phyloP scores from a whole-genome alignment of 2,329 filamentous ascomycete species.

The Chaetothyriales sp. region DNA sequence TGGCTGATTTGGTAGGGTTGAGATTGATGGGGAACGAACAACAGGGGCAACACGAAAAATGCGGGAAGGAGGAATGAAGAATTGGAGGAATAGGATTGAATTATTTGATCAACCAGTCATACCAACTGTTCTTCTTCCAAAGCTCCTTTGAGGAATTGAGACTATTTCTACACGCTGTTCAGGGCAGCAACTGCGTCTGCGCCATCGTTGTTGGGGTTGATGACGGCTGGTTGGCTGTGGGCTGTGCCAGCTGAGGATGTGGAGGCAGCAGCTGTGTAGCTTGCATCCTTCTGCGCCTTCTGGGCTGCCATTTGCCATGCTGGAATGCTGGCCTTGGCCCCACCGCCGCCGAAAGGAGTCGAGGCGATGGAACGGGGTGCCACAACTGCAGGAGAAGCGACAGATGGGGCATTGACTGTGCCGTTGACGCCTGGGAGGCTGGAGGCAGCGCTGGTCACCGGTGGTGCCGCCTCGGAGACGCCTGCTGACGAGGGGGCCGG shows the following conservation, averaged over 20 bases:
- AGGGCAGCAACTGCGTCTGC: slow-evolving; percentile 16
- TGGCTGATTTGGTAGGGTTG: slow-evolving; percentile 33
- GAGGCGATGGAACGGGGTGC: slow-evolving; percentile 6
- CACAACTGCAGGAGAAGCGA: slow-evolving; percentile 3
- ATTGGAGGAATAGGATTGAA: neutral
- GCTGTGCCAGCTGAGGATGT: neutral
- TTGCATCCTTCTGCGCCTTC: slow-evolving; percentile 22
- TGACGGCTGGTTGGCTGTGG: slow-evolving; percentile 4
- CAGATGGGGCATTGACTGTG: slow-evolving; percentile 7
- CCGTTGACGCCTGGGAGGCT: slow-evolving; percentile 5
- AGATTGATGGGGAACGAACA: no score
- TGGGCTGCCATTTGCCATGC: slow-evolving; percentile 65
- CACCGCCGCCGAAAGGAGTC: slow-evolving; percentile 5
- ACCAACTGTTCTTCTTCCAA: neutral
- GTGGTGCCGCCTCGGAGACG: slow-evolving; percentile 13
- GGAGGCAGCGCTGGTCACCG: slow-evolving; percentile 8
- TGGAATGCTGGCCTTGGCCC: slow-evolving; percentile 53
- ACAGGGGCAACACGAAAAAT: no score
- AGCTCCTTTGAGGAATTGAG: no score
- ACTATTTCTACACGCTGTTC: slow-evolving; percentile 2
- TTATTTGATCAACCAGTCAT: neutral
- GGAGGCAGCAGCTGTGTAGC: slow-evolving; percentile 1
- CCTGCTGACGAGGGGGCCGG: slow-evolving; percentile 14
- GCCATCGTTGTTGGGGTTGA: slow-evolving; percentile 11
- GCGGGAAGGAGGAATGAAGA: neutral